Percentiles rank a stretch among this genome's conserved stretches.
phyloP scores from a whole-genome alignment of 805 yeast species.

The Metschnikowia amazonensis region DNA sequence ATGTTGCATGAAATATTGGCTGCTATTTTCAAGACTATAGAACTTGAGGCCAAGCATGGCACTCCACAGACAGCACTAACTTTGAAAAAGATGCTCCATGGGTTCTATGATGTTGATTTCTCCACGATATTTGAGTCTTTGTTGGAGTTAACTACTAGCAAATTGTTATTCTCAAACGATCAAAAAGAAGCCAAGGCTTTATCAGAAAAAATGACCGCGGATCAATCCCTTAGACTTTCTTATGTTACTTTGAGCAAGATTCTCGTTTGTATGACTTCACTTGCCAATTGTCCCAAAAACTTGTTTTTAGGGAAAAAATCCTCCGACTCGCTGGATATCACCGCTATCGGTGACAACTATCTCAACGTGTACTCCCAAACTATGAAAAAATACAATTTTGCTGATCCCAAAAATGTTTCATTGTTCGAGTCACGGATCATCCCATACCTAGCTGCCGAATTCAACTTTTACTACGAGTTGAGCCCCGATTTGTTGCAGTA shows the following conservation, averaged over 20 bases:
- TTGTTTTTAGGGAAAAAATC: conserved; percentile 20
- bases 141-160: conserved; percentile 12
- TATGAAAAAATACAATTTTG: conserved; percentile 17
- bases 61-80: conserved; percentile 17
- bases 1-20: conserved; percentile 26
- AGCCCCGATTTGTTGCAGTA: conserved; percentile 15
- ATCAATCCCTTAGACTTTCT: conserved; percentile 10
- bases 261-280: conserved; percentile 23
- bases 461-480: conserved; percentile 21
- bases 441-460: conserved; percentile 25
- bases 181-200: conserved; percentile 6
- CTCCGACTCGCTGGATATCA: conserved; percentile 27
- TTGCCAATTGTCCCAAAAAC: conserved; percentile 24
- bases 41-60: conserved; percentile 12
- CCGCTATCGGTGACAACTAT: conserved; percentile 20
- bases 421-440: conserved; percentile 16
- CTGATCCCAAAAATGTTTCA: conserved; percentile 2
- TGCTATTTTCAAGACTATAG: conserved; percentile 18
- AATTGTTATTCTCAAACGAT: not conserved
- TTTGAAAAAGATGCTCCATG: conserved; percentile 22
- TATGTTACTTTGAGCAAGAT: conserved; percentile 26
- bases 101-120: conserved; percentile 25
- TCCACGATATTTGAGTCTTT: conserved; percentile 19
- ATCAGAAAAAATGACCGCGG: not conserved
- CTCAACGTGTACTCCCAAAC: conserved; percentile 22